Conservation (phyloP, 2,329 filamentous ascomycete species). For the Colletotrichum sp. region DNA sequence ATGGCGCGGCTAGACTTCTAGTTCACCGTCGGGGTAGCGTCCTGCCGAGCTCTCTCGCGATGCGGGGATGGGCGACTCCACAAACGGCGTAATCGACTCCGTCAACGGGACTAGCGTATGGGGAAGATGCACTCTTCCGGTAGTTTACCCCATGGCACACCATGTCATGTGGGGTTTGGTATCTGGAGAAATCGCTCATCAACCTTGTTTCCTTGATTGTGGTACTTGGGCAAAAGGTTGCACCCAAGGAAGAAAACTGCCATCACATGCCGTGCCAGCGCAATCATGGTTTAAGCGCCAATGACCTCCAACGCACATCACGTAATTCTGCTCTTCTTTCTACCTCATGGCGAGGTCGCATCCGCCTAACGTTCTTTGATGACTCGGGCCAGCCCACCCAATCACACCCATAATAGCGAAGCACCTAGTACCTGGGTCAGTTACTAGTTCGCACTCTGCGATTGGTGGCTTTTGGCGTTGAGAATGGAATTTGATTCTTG, state of each 20-base stretch:
- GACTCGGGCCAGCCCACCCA: background rate
- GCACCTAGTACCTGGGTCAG: background rate
- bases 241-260: background rate
- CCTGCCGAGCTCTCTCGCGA: background rate
- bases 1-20: conserved; percentile 3
- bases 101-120: background rate
- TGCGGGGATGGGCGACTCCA: background rate
- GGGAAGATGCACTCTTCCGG: background rate
- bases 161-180: background rate
- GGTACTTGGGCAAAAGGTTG: background rate
- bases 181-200: background rate
- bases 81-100: background rate
- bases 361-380: background rate
- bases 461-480: background rate
- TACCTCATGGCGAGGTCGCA: background rate
- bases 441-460: background rate
- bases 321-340: background rate
- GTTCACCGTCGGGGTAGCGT: conserved; percentile 2
- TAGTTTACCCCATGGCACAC: background rate
- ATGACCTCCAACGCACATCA: background rate
- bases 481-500: background rate
- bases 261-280: background rate
- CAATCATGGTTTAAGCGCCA: background rate
- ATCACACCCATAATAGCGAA: background rate
- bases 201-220: background rate